A percentile compares a stretch with the other conserved stretches of the same genome.
Conservation (phyloP, 108 stramenopile species). For the Schizochytrium sp. region DNA sequence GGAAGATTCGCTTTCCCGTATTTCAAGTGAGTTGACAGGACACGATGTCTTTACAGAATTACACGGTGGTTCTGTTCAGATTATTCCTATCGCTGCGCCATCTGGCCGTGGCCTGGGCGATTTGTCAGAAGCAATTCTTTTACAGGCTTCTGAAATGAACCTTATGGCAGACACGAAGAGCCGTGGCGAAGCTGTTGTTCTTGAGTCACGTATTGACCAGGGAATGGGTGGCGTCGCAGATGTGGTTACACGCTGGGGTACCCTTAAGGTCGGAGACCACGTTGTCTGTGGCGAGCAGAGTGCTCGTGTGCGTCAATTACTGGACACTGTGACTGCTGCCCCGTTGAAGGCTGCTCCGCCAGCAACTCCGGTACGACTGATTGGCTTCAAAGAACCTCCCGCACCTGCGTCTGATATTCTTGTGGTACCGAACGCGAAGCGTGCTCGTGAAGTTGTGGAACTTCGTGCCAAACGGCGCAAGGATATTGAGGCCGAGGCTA, state of each 20-base stretch:
- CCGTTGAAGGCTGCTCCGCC: constrained; percentile 85
- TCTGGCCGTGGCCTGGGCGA: constrained; percentile 91
- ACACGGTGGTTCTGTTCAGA: constrained; percentile 87
- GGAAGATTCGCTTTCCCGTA: constrained; percentile 76
- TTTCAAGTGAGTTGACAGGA: constrained; percentile 84
- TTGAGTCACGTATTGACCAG: constrained; percentile 90
- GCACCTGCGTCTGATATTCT: not conserved
- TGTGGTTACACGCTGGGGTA: constrained; percentile 93
- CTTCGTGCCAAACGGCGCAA: not conserved
- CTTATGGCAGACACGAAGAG: constrained; percentile 89
- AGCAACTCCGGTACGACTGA: constrained; percentile 79
- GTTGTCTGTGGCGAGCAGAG: constrained; percentile 92
- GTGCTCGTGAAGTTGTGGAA: constrained; percentile 30
- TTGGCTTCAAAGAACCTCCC: constrained; percentile 65
- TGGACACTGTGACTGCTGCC: constrained; percentile 63
- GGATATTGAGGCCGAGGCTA: not conserved
- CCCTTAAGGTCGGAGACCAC: constrained; percentile 88
- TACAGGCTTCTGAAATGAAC: constrained; percentile 89
- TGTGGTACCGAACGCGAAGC: not conserved
- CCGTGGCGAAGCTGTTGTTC: constrained; percentile 88
- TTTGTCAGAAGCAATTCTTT: constrained; percentile 86
- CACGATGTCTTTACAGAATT: constrained; percentile 91
- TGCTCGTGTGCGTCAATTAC: constrained; percentile 85
- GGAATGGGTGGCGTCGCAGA: constrained; percentile 95
- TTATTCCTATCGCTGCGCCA: constrained; percentile 87